A percentile compares a stretch with the other conserved stretches of the same genome.
Evolutionary conservation across 148 eudicot species (phyloP).

Genomic region (Chenopodium suecicum): DNA sequence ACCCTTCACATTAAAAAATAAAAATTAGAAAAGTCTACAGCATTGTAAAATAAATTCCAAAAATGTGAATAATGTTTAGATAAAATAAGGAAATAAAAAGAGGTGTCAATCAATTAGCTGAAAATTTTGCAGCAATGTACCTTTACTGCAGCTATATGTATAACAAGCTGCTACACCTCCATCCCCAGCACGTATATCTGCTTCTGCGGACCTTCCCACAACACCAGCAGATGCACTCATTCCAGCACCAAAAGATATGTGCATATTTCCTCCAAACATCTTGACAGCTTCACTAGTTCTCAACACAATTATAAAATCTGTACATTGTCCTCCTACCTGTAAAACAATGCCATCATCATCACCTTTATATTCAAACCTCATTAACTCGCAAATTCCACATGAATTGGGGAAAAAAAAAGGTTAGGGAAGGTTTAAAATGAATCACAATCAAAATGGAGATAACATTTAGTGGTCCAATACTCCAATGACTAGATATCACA

Average conservation of each 20-base stretch:
- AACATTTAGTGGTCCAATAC: not conserved
- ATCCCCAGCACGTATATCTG: constrained; percentile 75
- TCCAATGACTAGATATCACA: not conserved
- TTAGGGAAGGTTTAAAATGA: not conserved
- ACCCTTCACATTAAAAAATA: not conserved
- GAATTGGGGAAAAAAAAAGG: not conserved
- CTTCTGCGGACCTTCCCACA: constrained; percentile 77
- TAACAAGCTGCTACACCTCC: constrained; percentile 81
- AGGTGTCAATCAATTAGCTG: too few species aligned
- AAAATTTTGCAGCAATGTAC: constrained; percentile 27
- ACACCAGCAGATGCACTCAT: constrained; percentile 84
- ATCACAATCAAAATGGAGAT: too few species aligned
- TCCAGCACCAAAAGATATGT: constrained; percentile 85
- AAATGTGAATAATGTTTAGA: not conserved
- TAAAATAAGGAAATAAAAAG: not conserved
- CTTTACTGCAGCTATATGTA: constrained; percentile 93
- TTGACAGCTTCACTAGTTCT: constrained; percentile 75
- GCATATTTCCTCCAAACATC: constrained; percentile 68
- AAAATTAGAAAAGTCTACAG: too few species aligned
- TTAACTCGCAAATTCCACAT: not conserved
- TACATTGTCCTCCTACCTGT: constrained; percentile 89
- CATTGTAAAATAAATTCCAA: not conserved
- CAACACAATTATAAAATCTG: constrained; percentile 74
- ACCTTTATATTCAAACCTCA: not conserved
- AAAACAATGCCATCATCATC: not conserved